Base-by-base conservation (phyloP, 2,329 filamentous ascomycete species). In the Berkeleyomyces basicola region DNA sequence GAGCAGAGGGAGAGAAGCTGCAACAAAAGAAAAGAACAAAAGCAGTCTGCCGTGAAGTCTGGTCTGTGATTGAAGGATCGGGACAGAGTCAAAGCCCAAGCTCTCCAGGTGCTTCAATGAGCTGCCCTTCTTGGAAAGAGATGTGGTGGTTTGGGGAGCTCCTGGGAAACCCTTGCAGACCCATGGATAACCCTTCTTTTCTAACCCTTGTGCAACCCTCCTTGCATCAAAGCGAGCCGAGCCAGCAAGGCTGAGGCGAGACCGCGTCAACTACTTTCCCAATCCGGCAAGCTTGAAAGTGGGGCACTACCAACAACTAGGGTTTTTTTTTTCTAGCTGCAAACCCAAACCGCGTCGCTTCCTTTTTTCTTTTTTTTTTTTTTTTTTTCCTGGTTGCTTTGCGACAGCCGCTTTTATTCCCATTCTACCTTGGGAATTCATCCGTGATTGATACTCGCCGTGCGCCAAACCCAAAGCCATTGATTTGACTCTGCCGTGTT, bases 61-160 rank as follows among this genome's bases (percentile, higher is more conserved):
- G 23, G 23, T 23, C 23, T 23, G 23, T 23, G 23, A 23, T 23
- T 2, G 23, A 23, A 23, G 23, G 23, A 23, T 59, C n/a, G 40
- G 7, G 31, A 69, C 68, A 72, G 67, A 61, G 66, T 23, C 23
- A 23, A 70, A 66, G 23, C 11, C 39, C 57, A 59, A 55, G 51
- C 33, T 39, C 36, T 55, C 51, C n/a, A 55, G 51, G 51, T 37
- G 51, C 51, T 55, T 39, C 51, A 55, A 55, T 55, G 51, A 39
- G 33, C 51, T 55, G 51, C 51, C 51, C 11, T 55, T 55, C 51
- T 55, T 37, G 51, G 51, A 55, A 23, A 55, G 23, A 23, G 23
- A 23, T 23, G 23, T 23, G 23, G 23, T 23, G 23, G 23, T 23
- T 23, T 23, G 23, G 23, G 23, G 23, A 23, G 23, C 23, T 23